Evolutionary conservation across 2,329 filamentous ascomycete species (phyloP).

Genomic region (Phyllosticta citribraziliensis): DNA sequence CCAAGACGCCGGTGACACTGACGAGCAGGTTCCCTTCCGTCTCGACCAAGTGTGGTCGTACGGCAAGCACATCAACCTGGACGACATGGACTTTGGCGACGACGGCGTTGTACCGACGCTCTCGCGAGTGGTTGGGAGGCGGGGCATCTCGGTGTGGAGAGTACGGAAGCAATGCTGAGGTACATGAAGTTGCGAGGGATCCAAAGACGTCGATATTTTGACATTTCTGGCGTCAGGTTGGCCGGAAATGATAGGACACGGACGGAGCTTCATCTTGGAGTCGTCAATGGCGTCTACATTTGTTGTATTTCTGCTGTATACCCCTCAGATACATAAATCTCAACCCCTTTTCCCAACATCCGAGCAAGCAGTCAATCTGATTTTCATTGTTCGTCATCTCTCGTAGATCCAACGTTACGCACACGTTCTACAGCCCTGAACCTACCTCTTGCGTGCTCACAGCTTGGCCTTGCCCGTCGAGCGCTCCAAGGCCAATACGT

Average conservation of each 20-base stretch:
- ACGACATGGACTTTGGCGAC: conserved; percentile 70
- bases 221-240: not conserved
- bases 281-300: not conserved
- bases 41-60: conserved; percentile 65
- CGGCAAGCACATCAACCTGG: conserved; percentile 60
- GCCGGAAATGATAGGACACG: not conserved
- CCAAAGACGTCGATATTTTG: not conserved
- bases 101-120: conserved; percentile 68
- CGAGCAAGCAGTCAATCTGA: not conserved
- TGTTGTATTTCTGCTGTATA: not conserved
- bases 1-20: not conserved
- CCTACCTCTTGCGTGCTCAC: not conserved
- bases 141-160: conserved; percentile 37
- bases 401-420: not conserved
- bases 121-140: conserved; percentile 48
- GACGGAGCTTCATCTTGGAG: not conserved
- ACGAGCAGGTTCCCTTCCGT: conserved; percentile 35
- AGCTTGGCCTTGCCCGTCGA: conserved; percentile 7
- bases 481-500: conserved; percentile 4
- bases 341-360: not conserved
- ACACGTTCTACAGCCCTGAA: not conserved
- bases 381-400: not conserved
- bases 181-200: too few species aligned
- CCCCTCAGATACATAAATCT: not conserved
- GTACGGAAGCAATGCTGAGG: conserved; percentile 28